phyloP scores from a whole-genome alignment of 768 basidiomycete genomes.

The Termitomyces eurrhizus region DNA sequence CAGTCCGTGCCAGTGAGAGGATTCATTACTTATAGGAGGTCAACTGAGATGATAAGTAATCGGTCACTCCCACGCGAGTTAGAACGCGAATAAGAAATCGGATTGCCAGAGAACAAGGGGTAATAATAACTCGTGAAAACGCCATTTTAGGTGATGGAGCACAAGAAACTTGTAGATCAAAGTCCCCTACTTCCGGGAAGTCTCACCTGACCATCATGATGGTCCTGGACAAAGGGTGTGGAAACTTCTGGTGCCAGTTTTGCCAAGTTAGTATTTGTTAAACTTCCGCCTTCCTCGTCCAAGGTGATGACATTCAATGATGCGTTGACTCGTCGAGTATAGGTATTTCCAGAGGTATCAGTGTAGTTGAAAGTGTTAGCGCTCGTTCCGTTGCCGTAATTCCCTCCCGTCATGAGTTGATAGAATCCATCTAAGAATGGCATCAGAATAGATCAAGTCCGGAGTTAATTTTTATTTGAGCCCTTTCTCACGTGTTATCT shows the following conservation, averaged over 20 bases:
- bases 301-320: constrained; percentile 57
- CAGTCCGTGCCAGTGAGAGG: background rate
- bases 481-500: constrained; percentile 47
- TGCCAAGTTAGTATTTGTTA: constrained; percentile 7
- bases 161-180: background rate
- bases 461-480: background rate
- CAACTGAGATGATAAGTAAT: background rate
- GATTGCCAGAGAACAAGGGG: background rate
- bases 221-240: background rate
- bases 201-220: constrained; percentile 9
- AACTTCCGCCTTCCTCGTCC: constrained; percentile 52
- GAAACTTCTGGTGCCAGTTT: background rate
- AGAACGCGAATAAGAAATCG: background rate
- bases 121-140: background rate
- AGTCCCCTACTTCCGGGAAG: constrained; percentile 11
- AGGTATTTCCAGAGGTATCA: constrained; percentile 61
- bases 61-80: background rate
- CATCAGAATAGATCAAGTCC: constrained; percentile 36
- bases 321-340: constrained; percentile 54
- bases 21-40: constrained; percentile 7
- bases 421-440: constrained; percentile 24
- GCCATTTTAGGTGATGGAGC: background rate
- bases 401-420: constrained; percentile 30
- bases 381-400: constrained; percentile 64
- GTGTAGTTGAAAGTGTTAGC: constrained; percentile 63